Percentiles rank a stretch among this genome's conserved stretches.
Conservation (phyloP, 202 grass and related monocot genomes). For the Musa balbisiana region DNA sequence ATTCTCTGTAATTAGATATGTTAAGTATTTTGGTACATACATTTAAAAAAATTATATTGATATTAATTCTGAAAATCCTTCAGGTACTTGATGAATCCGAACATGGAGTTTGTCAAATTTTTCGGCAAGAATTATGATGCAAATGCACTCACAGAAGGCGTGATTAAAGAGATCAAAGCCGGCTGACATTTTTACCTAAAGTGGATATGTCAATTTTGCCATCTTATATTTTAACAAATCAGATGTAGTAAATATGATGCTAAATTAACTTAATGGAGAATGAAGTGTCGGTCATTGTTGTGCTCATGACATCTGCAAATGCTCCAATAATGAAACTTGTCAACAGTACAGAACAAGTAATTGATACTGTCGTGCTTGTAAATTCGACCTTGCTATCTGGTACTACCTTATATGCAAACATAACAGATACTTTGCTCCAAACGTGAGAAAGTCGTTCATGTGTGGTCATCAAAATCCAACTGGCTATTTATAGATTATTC, state of each 20-base stretch:
- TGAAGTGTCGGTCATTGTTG: no score
- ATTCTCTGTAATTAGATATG: no score
- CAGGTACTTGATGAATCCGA: slow-evolving; percentile 79
- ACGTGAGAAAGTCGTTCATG: no score
- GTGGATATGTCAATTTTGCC: background rate
- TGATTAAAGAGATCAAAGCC: slow-evolving; percentile 53
- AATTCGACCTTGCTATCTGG: background rate
- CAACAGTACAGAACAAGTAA: background rate
- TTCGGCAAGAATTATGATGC: slow-evolving; percentile 70
- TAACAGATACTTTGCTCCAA: no score
- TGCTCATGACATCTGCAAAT: background rate
- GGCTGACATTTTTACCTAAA: background rate
- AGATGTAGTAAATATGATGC: no score
- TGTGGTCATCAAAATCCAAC: no score
- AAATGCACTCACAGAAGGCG: slow-evolving; percentile 51
- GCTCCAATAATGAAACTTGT: background rate
- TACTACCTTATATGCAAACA: no score
- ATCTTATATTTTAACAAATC: background rate
- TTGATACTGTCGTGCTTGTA: background rate
- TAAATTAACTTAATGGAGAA: no score
- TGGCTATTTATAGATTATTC: no score
- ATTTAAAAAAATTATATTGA: background rate
- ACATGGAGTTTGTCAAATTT: slow-evolving; percentile 86
- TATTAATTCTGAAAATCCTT: slow-evolving; percentile 18
- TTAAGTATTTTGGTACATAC: no score